Conservation (phyloP, 2,329 filamentous ascomycete genomes). For the Trichophyton benhamiae region DNA sequence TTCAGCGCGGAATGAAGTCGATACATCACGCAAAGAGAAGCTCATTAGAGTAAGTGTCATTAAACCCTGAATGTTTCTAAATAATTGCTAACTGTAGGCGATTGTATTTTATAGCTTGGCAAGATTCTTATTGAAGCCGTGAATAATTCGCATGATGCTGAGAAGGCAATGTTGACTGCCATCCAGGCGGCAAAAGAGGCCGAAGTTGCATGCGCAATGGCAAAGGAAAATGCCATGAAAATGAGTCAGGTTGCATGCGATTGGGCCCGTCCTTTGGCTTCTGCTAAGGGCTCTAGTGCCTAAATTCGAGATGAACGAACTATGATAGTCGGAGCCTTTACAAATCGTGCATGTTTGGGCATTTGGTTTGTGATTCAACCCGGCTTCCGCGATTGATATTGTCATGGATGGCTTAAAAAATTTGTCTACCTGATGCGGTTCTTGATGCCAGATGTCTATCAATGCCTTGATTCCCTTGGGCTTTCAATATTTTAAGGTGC, state of each 20-base stretch:
- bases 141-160: constrained; percentile 16
- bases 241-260: constrained; percentile 12
- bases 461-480: background rate
- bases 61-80: background rate
- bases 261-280: constrained; percentile 3
- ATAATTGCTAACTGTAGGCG: background rate
- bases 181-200: constrained; percentile 16
- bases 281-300: background rate
- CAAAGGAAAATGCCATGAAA: constrained; percentile 15
- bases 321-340: background rate
- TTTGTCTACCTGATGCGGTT: background rate
- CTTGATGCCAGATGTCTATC: background rate
- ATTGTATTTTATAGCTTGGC: constrained; percentile 8
- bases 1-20: constrained; percentile 11
- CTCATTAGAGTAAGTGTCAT: constrained; percentile 13
- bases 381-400: background rate
- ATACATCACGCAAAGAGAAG: constrained; percentile 13
- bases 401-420: background rate
- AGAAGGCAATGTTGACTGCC: constrained; percentile 16
- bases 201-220: constrained; percentile 14
- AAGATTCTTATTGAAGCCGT: constrained; percentile 15
- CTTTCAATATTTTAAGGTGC: background rate
- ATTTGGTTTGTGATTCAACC: background rate
- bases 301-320: background rate
- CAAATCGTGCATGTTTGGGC: too few relatives aligned